Percentiles rank a stretch among this genome's conserved stretches.
Conservation (phyloP, 1,139 yeast species). For the Blastobotrys indianensis region DNA sequence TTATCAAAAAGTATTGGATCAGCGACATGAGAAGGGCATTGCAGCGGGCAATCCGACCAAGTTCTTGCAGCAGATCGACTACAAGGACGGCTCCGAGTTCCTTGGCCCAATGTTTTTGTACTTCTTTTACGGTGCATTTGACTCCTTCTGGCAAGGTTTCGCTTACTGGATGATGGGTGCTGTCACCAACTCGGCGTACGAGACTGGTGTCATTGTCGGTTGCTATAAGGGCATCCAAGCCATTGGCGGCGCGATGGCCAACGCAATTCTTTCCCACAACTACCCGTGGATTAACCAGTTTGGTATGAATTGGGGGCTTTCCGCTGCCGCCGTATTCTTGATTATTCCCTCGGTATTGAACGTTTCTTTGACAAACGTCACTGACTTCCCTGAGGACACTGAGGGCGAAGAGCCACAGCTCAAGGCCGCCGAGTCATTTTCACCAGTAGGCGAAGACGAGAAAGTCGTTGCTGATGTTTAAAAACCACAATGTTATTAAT, state of each 20-base stretch:
- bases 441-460: background rate
- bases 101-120: slow-evolving; percentile 29
- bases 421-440: background rate
- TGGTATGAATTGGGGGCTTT: slow-evolving; percentile 50
- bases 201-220: slow-evolving; percentile 49
- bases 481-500: background rate
- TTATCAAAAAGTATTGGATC: slow-evolving; percentile 35
- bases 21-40: slow-evolving; percentile 12
- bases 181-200: slow-evolving; percentile 49
- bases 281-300: slow-evolving; percentile 42
- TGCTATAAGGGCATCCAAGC: slow-evolving; percentile 53
- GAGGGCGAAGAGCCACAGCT: slow-evolving; percentile 5
- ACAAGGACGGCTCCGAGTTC: slow-evolving; percentile 18
- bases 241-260: slow-evolving; percentile 53
- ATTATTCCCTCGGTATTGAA: slow-evolving; percentile 35
- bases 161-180: slow-evolving; percentile 51
- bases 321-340: slow-evolving; percentile 38
- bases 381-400: slow-evolving; percentile 4
- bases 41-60: slow-evolving; percentile 1
- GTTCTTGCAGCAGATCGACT: slow-evolving; percentile 18
- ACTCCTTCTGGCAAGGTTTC: slow-evolving; percentile 50
- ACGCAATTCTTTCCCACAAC: slow-evolving; percentile 46
- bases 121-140: slow-evolving; percentile 51
- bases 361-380: slow-evolving; percentile 15
- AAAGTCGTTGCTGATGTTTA: background rate